Percentiles rank a stretch among this genome's conserved stretches.
These are phyloP conservation scores for Emiliania huxleyi DNA, from an alignment of 78 protist species.

Conservation along the genomic window DNA sequence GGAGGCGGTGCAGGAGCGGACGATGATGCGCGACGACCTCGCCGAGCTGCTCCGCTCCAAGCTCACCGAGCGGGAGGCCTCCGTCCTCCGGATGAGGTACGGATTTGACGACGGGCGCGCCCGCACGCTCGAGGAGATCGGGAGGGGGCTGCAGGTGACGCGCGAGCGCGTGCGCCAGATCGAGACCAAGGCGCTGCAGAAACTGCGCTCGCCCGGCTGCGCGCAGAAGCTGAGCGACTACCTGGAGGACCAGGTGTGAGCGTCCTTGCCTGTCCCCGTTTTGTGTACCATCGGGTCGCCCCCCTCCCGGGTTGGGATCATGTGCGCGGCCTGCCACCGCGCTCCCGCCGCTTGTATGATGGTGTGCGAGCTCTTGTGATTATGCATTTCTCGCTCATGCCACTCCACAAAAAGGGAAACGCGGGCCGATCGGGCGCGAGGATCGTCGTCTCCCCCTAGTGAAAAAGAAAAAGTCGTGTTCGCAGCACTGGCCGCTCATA, in stretches of 20 bases:
- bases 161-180: slow-evolving; percentile 48
- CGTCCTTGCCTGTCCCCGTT: too few species aligned
- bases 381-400: too few species aligned
- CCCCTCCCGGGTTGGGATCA: too few species aligned
- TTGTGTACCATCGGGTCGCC: too few species aligned
- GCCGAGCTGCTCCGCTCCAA: not conserved
- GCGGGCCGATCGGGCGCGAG: too few species aligned
- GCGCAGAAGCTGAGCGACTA: not conserved
- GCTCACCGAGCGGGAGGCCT: slow-evolving; percentile 4
- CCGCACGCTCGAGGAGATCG: slow-evolving; percentile 29
- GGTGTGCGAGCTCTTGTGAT: too few species aligned
- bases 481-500: too few species aligned
- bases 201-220: slow-evolving; percentile 39
- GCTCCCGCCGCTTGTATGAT: too few species aligned
- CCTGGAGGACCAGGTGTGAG: not conserved
- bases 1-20: not conserved
- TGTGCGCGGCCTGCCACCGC: too few species aligned
- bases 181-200: not conserved
- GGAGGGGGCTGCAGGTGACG: not conserved
- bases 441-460: too few species aligned
- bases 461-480: too few species aligned
- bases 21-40: not conserved
- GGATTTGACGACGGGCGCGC: not conserved
- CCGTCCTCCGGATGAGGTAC: not conserved
- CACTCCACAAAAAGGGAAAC: too few species aligned